phyloP scores from a whole-genome alignment of 2,329 filamentous ascomycete species.

The Venturia oleaginea region DNA sequence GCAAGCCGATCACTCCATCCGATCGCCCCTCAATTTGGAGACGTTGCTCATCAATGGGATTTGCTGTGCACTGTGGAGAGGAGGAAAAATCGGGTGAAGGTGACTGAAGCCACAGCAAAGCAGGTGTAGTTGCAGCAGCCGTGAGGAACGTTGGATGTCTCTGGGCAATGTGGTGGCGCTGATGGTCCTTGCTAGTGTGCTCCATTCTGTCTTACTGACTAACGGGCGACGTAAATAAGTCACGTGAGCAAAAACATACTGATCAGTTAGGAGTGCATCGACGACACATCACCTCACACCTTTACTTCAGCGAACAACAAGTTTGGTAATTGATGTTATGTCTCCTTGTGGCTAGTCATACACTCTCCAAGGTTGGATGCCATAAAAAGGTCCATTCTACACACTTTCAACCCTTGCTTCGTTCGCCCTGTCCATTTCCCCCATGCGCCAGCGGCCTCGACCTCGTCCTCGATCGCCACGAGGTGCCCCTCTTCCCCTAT shows the following conservation, averaged over 20 bases:
- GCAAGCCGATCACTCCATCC: background rate
- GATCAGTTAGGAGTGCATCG: too few relatives aligned
- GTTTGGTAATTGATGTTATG: background rate
- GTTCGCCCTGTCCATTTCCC: background rate
- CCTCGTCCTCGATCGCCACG: conserved; percentile 8
- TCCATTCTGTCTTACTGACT: too few relatives aligned
- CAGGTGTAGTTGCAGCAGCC: too few relatives aligned
- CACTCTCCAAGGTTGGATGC: background rate
- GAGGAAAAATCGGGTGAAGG: background rate
- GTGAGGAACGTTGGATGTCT: too few relatives aligned
- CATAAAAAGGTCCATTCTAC: too few relatives aligned
- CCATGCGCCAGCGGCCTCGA: conserved; percentile 8
- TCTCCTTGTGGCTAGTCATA: background rate
- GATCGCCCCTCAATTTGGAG: background rate
- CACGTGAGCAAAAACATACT: too few relatives aligned
- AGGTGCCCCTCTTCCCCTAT: conserved; percentile 5
- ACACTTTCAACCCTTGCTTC: background rate
- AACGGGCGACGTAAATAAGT: too few relatives aligned
- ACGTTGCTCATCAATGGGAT: background rate
- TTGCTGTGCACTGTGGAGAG: background rate
- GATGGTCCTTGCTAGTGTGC: too few relatives aligned
- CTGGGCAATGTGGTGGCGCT: too few relatives aligned
- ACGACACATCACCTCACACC: too few relatives aligned
- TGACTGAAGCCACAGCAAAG: too few relatives aligned
- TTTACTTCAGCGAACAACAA: background rate